Base-by-base conservation (phyloP, 1,139 yeast genomes). In the Taphrina confusa region DNA sequence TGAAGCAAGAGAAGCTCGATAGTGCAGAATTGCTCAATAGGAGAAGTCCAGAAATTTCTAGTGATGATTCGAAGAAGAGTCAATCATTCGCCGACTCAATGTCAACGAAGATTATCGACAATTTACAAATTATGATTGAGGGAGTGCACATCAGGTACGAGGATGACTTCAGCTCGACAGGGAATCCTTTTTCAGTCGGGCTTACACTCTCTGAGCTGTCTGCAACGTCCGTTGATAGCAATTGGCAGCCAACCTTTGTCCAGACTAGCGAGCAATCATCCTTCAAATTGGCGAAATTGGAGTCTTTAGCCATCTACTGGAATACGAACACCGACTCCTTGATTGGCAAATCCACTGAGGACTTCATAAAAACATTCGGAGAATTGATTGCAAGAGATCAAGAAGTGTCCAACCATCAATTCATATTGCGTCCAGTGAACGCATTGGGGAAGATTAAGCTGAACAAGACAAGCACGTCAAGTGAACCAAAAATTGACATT, bases 131-230 rank as follows among this genome's bases (percentile, higher is more conserved):
- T n/a, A 88, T 95, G 0, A 88, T 94, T 64, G 87, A 85, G 68
- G 89, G 89, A 69, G 92, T 94, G 63, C 98, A 94, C 72, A 73
- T 94, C 16, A 79, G 98, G 62, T 92, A 91, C 69, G 98, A 94
- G 70, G 98, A 94, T 73, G 80, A 78, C 52, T 66, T 65, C 8
- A 63, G 68, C 25, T 68, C 68, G 2, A 78, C 81, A 9, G 72
- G 64, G 37, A 76, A 73, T 59, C 96, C 97, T 1, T 88, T 88
- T 66, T 79, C 97, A 0, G 74, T 91, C 33, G 99, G 99, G 6
- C 67, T 89, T 20, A 85, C 95, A 0, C 78, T 94, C 60, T 81
- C 82, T 54, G 97, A 94, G 72, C 77, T 94, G 50, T 89, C 97
- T 0, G 98, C 97, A 0, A 86, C 89, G 0, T 88, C 97, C 0